Evolutionary conservation across 2,329 filamentous ascomycete genomes (phyloP), one percentile per base, ranked within the genome.

Genomic region (Hypomyces rosellus): DNA sequence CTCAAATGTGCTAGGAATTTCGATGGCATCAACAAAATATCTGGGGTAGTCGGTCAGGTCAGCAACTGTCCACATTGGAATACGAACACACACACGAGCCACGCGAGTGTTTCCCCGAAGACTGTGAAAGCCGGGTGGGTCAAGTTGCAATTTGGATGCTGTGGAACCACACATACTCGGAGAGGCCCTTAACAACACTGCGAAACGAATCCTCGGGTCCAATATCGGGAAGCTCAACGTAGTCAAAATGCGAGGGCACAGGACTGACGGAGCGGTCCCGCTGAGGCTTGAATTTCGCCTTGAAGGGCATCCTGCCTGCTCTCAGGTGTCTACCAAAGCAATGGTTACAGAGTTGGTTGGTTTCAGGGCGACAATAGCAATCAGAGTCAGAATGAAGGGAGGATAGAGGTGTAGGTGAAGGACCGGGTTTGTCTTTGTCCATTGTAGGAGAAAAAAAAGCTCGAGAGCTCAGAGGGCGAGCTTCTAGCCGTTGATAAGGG

Each of bases 1-100:
- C 61, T 90, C 86, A 68, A 89, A 89, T 13, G 80, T 85, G 61
- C 80, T 80, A 14, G 86, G 84, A 42, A 83, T 69, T 46, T 77
- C 74, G 49, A 89, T 75, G 18, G 78, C 78, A 51, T 83, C 78
- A 51, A 76, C 72, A 54, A 88, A 77, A 63, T 80, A 86, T 48
- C 82, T 86, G 37, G 1, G 22, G 49, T 39, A 15, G 39, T n/a
- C n/a, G 52, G 12, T 7, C 7, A 14, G 41, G 41, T 46, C 36
- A 22, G 51, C 42, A 54, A 53, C 33, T 25, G 13, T 30, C 46
- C 20, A 43, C 8, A 43, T 30, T 20, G 20, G 20, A 20, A 20
- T 5, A 20, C 20, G 3, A 20, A 20, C 20, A 20, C 20, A 20
- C n/a, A n/a, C n/a, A 20, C 20, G 20, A 20, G 20, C 5, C 20